Evolutionary conservation across 441 rosid genomes (phyloP), one percentile per base, ranked within the genome.

Genomic region (Bocquillonia castaneifolia): DNA sequence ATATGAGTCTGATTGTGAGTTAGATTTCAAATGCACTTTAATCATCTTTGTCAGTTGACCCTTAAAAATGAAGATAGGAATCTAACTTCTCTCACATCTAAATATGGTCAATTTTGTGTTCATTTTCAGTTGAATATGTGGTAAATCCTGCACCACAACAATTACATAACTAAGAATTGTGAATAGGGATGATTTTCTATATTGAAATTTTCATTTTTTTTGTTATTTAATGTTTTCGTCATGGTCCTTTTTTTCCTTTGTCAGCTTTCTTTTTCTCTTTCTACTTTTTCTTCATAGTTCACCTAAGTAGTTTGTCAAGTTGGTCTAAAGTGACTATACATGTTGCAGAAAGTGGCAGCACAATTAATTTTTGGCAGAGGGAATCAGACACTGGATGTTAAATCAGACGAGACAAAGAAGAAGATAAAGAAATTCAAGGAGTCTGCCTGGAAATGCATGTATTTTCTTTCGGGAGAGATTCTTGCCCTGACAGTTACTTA

Each of bases 371-470:
- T 88, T 64, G 86, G 93, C 45, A 84, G 77, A 54, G 79, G 78
- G 64, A 66, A 76, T 42, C 84, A 73, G 64, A 67, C 63, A 42
- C 40, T 71, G 79, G 81, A 79, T 68, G 74, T 73, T 25, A 82
- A 77, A 52, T 47, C 71, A 47, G 77, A 70, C 3, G 88, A 89
- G 58, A 83, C 81, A 77, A 79, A 60, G 74, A 88, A 88, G 76
- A 90, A 79, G 79, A 85, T 89, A 48, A 69, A 80, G 55, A 94
- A 94, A 72, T 94, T 94, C 72, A 94, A 94, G 81, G 99, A 94
- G 77, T 94, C 99, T 5, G 98, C 97, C 18, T 92, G 99, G 99
- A 94, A 94, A 84, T 92, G 85, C 70, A 58, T 87, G 48, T 92
- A 94, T 76, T 94, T 75, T 68, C 86, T 94, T 52, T 88, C 99